phyloP scores from a whole-genome alignment of 2,329 filamentous ascomycete genomes.

The Harringtonia lauricola region DNA sequence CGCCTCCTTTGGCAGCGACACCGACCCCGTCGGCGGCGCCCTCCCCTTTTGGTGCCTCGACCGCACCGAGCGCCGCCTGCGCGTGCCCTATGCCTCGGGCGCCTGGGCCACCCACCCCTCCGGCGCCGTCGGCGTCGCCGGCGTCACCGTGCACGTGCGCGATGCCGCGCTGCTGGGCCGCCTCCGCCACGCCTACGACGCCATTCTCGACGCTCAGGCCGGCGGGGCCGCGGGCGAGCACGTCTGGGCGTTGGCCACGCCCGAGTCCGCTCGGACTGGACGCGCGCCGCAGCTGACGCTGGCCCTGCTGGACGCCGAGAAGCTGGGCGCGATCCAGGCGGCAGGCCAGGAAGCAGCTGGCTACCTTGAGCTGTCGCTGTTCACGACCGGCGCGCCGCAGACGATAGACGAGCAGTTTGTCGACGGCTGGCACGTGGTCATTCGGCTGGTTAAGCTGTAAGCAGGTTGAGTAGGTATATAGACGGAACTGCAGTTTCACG shows the following conservation, averaged over 20 bases:
- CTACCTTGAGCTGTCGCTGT: slow-evolving; percentile 7
- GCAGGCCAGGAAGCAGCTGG: not conserved
- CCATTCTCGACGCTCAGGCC: slow-evolving; percentile 8
- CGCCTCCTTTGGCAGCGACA: slow-evolving; percentile 25
- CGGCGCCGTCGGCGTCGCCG: slow-evolving; percentile 37
- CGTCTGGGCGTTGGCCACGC: too few relatives aligned
- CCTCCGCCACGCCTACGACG: slow-evolving; percentile 19
- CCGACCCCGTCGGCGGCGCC: slow-evolving; percentile 28
- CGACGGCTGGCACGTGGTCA: slow-evolving; percentile 9
- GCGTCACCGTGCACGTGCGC: slow-evolving; percentile 26
- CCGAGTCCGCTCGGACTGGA: slow-evolving; percentile 3
- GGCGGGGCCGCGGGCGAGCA: not conserved
- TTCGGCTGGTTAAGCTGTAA: slow-evolving; percentile 3
- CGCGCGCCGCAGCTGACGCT: not conserved
- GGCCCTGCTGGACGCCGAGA: not conserved
- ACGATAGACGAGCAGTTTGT: slow-evolving; percentile 6
- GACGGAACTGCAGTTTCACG: too few relatives aligned
- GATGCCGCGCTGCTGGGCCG: slow-evolving; percentile 11
- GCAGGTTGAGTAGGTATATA: too few relatives aligned
- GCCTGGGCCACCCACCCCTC: slow-evolving; percentile 33
- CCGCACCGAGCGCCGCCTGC: slow-evolving; percentile 39
- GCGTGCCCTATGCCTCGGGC: slow-evolving; percentile 36
- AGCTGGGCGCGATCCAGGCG: not conserved
- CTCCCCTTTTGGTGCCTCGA: slow-evolving; percentile 59
- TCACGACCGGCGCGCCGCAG: slow-evolving; percentile 5